These are phyloP conservation scores for Setomelanomma holmii DNA, from an alignment of 2,329 filamentous ascomycete genomes.

Conservation along the genomic window DNA sequence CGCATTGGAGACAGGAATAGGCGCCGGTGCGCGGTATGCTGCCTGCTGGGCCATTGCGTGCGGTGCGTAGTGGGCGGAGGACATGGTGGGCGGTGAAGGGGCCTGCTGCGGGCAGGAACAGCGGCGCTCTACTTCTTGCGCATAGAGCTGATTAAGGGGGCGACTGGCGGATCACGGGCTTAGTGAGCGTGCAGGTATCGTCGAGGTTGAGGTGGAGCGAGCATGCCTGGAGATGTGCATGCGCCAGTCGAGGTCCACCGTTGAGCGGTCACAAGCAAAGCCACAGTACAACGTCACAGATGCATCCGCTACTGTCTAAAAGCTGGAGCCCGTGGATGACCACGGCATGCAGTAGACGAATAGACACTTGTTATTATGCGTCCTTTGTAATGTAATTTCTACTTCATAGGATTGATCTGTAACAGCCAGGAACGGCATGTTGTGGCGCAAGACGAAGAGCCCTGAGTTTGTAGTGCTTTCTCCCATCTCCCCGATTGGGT, in stretches of 20 bases:
- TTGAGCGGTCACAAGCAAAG: constrained; percentile 32
- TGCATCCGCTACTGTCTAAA: background rate
- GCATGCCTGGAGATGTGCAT: constrained; percentile 18
- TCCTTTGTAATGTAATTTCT: no score
- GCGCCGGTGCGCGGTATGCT: constrained; percentile 43
- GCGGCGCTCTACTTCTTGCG: constrained; percentile 36
- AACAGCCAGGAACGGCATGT: background rate
- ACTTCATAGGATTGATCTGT: no score
- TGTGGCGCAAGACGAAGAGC: background rate
- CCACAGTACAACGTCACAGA: constrained; percentile 37
- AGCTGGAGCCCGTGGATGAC: background rate
- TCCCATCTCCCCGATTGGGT: background rate
- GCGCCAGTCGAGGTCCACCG: constrained; percentile 8
- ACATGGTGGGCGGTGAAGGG: constrained; percentile 44
- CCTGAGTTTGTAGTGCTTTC: background rate
- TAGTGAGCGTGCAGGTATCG: constrained; percentile 17
- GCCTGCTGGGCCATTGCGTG: constrained; percentile 45
- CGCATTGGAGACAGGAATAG: constrained; percentile 43
- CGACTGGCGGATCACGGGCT: constrained; percentile 8
- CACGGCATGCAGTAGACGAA: no score
- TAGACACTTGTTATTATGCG: no score
- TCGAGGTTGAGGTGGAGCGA: constrained; percentile 14
- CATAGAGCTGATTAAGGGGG: constrained; percentile 34
- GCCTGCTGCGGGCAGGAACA: constrained; percentile 45
- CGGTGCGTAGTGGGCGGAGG: constrained; percentile 48